Percentiles rank a stretch among this genome's conserved stretches.
Evolutionary conservation across 768 basidiomycete species (phyloP).

Genomic region (Saitozyma sp.): DNA sequence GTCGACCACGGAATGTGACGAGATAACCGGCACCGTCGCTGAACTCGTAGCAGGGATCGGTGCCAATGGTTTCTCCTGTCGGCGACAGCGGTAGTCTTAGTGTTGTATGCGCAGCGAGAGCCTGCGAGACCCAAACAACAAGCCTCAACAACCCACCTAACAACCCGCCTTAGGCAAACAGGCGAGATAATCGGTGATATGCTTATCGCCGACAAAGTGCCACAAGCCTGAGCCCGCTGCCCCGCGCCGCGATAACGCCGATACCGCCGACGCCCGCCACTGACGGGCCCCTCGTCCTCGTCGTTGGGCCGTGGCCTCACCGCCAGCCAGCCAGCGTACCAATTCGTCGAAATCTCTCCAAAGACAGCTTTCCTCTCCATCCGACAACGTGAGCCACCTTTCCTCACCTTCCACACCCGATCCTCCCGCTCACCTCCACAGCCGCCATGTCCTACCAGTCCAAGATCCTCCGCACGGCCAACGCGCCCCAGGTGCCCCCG

Average conservation of each 20-base stretch:
- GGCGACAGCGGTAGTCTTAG: too few relatives aligned
- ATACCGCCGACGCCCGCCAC: background rate
- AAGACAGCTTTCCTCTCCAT: background rate
- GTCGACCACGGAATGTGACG: too few relatives aligned
- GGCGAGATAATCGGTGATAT: too few relatives aligned
- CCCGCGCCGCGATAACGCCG: background rate
- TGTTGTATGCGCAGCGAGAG: too few relatives aligned
- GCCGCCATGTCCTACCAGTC: conserved; percentile 42
- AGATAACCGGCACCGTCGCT: too few relatives aligned
- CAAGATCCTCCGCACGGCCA: conserved; percentile 96
- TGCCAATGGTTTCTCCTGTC: too few relatives aligned
- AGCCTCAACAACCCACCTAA: too few relatives aligned
- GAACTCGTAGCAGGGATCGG: too few relatives aligned
- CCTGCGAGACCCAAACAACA: too few relatives aligned
- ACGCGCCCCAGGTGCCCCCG: conserved; percentile 84
- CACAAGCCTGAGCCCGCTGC: background rate
- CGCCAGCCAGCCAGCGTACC: too few relatives aligned
- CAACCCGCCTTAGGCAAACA: too few relatives aligned
- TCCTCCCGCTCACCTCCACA: background rate
- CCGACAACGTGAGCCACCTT: background rate
- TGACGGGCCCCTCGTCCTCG: background rate
- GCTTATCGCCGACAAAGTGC: background rate
- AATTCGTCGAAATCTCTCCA: too few relatives aligned
- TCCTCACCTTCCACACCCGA: background rate
- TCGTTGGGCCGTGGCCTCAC: background rate